Conservation (phyloP, 2,329 filamentous ascomycete species). For the Curvularia verruculosa region DNA sequence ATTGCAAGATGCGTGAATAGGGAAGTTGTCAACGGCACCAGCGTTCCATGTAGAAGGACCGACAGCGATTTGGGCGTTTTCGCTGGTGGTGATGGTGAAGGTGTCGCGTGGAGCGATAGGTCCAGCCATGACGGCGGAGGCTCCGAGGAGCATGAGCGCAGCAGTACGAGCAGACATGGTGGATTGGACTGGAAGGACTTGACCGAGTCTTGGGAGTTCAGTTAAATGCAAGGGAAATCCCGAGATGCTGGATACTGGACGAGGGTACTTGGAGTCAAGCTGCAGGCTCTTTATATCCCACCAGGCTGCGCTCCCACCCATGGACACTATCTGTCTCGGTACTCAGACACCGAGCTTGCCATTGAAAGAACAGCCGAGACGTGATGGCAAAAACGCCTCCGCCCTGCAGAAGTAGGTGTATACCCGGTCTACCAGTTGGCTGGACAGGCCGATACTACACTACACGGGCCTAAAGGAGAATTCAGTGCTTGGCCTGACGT, state of each 20-base stretch:
- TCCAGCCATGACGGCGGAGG: slow-evolving; percentile 35
- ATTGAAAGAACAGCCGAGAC: slow-evolving; percentile 19
- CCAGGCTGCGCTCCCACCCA: neutral
- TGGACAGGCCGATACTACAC: slow-evolving; percentile 15
- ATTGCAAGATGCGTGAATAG: slow-evolving; percentile 71
- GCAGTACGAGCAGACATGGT: slow-evolving; percentile 34
- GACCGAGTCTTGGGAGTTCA: slow-evolving; percentile 10
- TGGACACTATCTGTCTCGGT: slow-evolving; percentile 18
- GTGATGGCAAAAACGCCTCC: slow-evolving; percentile 22
- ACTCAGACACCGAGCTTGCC: slow-evolving; percentile 25
- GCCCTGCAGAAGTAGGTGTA: slow-evolving; percentile 12
- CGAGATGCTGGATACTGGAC: slow-evolving; percentile 31
- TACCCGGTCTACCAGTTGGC: slow-evolving; percentile 5
- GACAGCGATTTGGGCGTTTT: slow-evolving; percentile 13
- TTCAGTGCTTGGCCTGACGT: slow-evolving; percentile 27
- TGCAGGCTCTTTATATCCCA: slow-evolving; percentile 31
- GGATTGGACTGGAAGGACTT: slow-evolving; percentile 4
- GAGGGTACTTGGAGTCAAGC: slow-evolving; percentile 13
- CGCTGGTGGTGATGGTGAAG: slow-evolving; percentile 29
- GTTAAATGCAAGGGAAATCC: slow-evolving; percentile 25
- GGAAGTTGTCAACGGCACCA: slow-evolving; percentile 51
- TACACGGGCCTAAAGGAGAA: slow-evolving; percentile 13
- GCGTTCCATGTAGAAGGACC: slow-evolving; percentile 38
- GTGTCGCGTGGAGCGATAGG: slow-evolving; percentile 34
- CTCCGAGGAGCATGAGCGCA: slow-evolving; percentile 35